Conservation (phyloP, 2,329 filamentous ascomycete genomes). For the Pyrenochaeta sp. region DNA sequence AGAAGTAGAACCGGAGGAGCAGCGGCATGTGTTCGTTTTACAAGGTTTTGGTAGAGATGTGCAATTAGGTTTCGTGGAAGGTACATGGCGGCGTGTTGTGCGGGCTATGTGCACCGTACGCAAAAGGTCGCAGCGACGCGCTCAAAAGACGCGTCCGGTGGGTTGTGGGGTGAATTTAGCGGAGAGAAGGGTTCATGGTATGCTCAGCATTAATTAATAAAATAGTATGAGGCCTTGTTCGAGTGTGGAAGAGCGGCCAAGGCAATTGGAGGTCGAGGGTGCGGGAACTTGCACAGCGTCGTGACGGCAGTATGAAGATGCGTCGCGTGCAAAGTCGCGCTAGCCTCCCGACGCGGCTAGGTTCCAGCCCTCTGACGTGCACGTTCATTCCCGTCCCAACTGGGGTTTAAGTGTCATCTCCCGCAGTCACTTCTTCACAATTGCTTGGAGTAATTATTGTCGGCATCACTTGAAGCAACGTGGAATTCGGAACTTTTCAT, state of each 20-base stretch:
- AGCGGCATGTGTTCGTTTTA: conserved; percentile 84
- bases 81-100: conserved; percentile 72
- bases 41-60: conserved; percentile 88
- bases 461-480: too few relatives aligned
- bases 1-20: conserved; percentile 91
- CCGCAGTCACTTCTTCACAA: not conserved
- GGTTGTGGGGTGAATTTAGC: conserved; percentile 17
- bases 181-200: conserved; percentile 25
- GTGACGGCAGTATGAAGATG: conserved; percentile 24
- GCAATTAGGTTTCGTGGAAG: conserved; percentile 88
- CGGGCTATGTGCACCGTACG: conserved; percentile 21
- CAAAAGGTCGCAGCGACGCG: conserved; percentile 23
- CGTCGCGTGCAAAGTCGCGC: conserved; percentile 30
- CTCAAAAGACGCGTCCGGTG: conserved; percentile 34
- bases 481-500: too few relatives aligned
- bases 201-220: conserved; percentile 12
- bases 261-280: conserved; percentile 30
- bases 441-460: too few relatives aligned
- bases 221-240: conserved; percentile 26
- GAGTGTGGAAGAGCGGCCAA: conserved; percentile 17
- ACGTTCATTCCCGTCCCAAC: conserved; percentile 21
- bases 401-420: too few relatives aligned
- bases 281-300: conserved; percentile 32
- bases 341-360: conserved; percentile 6
- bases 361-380: conserved; percentile 26